Evolutionary conservation across 164 flowering plant genomes (phyloP).

Genomic region (Umbilicus rupestris): DNA sequence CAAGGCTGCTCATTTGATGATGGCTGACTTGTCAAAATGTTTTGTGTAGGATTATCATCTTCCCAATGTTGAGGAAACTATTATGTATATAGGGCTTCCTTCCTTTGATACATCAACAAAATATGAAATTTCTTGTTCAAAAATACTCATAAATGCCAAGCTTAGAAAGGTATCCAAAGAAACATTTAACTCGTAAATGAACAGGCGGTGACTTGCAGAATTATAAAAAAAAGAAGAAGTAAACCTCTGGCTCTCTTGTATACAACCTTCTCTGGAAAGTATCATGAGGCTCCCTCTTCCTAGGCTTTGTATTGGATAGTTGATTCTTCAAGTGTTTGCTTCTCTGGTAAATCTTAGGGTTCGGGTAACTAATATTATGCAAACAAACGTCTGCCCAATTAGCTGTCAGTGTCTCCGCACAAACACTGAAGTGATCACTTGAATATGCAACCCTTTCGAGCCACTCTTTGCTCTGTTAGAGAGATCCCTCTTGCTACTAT

Average conservation of each 20-base stretch:
- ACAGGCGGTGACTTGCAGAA: too few relatives aligned
- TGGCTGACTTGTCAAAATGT: too few relatives aligned
- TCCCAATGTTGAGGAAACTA: too few relatives aligned
- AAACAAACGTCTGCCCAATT: neutral
- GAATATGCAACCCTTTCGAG: neutral
- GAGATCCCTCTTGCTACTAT: neutral
- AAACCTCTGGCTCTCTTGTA: neutral
- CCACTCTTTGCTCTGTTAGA: neutral
- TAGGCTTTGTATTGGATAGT: neutral
- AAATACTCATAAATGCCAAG: too few relatives aligned
- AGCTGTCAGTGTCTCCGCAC: neutral
- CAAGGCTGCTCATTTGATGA: too few relatives aligned
- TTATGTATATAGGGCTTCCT: too few relatives aligned
- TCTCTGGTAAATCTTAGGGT: neutral
- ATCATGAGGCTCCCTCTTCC: neutral
- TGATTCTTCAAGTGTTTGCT: neutral
- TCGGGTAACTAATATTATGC: neutral
- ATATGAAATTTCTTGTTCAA: too few relatives aligned
- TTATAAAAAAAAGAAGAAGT: neutral
- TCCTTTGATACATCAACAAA: too few relatives aligned
- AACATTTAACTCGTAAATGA: too few relatives aligned
- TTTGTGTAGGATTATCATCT: too few relatives aligned
- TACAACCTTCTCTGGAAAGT: neutral
- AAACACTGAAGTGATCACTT: neutral
- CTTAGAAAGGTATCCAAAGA: too few relatives aligned